Percentiles rank a stretch among this genome's conserved stretches.
Evolutionary conservation across 2,329 filamentous ascomycete genomes (phyloP).

Genomic region (Allantophomopsis lycopodina): DNA sequence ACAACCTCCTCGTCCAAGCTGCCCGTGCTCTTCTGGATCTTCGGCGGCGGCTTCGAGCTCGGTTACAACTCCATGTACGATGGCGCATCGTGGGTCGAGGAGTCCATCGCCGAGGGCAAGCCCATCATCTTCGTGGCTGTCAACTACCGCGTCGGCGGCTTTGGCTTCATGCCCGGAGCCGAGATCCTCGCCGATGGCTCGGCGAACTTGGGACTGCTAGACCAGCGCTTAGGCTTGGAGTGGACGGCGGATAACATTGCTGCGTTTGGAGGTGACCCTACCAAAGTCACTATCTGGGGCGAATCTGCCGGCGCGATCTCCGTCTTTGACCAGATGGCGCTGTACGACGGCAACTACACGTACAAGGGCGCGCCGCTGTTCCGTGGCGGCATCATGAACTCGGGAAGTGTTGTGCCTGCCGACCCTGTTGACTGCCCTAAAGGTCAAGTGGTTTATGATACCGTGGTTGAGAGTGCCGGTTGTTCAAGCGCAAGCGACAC

Average conservation of each 20-base stretch:
- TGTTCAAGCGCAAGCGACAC: conserved; percentile 44
- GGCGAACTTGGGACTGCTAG: conserved; percentile 57
- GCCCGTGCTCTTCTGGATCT: conserved; percentile 60
- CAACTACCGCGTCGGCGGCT: conserved; percentile 65
- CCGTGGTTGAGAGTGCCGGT: conserved; percentile 43
- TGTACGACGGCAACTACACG: conserved; percentile 58
- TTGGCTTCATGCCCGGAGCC: conserved; percentile 58
- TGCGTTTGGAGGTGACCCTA: conserved; percentile 64
- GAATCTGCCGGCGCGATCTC: conserved; percentile 58
- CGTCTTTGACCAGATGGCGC: conserved; percentile 60
- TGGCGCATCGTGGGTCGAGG: conserved; percentile 28
- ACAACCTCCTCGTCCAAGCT: conserved; percentile 39
- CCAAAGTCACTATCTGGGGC: conserved; percentile 71
- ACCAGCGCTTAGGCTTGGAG: conserved; percentile 58
- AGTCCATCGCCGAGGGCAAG: conserved; percentile 33
- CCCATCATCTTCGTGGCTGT: conserved; percentile 64
- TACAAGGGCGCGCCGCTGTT: conserved; percentile 68
- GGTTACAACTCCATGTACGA: conserved; percentile 36
- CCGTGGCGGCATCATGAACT: conserved; percentile 67
- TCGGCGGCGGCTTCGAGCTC: conserved; percentile 49
- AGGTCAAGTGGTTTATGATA: conserved; percentile 50
- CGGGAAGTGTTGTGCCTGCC: conserved; percentile 47
- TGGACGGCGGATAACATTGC: conserved; percentile 71
- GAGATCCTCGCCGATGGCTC: conserved; percentile 55
- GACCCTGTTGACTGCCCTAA: conserved; percentile 52